Percentiles rank a stretch among this genome's conserved stretches.
phyloP scores from a whole-genome alignment of 2,329 filamentous ascomycete genomes.

The Seiridium cupressi region DNA sequence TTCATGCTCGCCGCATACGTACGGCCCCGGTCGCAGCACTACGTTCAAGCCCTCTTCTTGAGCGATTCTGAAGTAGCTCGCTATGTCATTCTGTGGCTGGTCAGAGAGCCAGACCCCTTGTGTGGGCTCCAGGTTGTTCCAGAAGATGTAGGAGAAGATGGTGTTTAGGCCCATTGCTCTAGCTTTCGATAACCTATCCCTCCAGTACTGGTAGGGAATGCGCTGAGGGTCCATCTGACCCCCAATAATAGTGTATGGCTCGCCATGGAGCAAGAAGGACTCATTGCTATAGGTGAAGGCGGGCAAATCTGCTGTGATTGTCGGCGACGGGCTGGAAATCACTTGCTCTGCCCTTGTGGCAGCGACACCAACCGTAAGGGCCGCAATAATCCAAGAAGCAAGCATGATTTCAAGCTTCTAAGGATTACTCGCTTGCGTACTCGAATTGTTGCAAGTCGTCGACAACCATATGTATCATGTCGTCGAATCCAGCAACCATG shows the following conservation, averaged over 20 bases:
- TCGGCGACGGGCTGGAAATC: neutral
- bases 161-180: slow-evolving; percentile 48
- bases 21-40: slow-evolving; percentile 45
- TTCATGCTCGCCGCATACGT: slow-evolving; percentile 47
- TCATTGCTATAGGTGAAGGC: slow-evolving; percentile 6
- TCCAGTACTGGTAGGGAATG: slow-evolving; percentile 45
- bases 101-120: slow-evolving; percentile 34
- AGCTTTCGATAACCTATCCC: slow-evolving; percentile 40
- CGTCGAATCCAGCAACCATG: no score
- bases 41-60: slow-evolving; percentile 45
- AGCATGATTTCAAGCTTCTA: neutral
- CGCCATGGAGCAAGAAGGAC: slow-evolving; percentile 3
- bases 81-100: slow-evolving; percentile 43
- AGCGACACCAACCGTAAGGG: neutral
- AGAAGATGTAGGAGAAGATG: slow-evolving; percentile 49
- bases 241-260: slow-evolving; percentile 34
- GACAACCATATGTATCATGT: no score
- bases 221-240: slow-evolving; percentile 51
- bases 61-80: slow-evolving; percentile 43
- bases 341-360: neutral
- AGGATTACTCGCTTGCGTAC: no score
- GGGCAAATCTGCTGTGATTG: neutral
- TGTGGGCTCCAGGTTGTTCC: slow-evolving; percentile 44
- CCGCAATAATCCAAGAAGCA: neutral
- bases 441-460: no score